Conservation (phyloP, 768 basidiomycete species). For the Psilocybe tampanensis region DNA sequence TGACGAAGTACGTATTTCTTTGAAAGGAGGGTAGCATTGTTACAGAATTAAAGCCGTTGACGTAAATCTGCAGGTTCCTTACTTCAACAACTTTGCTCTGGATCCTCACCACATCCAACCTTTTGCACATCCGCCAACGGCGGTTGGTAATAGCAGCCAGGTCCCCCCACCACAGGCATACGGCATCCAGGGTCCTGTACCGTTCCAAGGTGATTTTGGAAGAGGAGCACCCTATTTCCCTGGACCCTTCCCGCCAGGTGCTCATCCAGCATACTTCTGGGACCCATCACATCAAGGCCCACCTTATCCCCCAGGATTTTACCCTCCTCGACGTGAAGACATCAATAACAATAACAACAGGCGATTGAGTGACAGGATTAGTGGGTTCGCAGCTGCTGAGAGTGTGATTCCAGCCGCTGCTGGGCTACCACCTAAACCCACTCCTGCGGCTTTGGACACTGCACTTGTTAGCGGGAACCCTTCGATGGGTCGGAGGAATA, state of each 20-base stretch:
- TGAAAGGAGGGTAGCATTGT: background rate
- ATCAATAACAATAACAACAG: constrained; percentile 57
- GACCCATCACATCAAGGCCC: constrained; percentile 30
- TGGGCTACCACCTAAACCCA: constrained; percentile 81
- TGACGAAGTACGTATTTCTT: constrained; percentile 67
- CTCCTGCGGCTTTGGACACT: constrained; percentile 52
- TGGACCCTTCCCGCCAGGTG: constrained; percentile 20
- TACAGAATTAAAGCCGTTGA: constrained; percentile 6
- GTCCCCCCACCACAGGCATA: constrained; percentile 84
- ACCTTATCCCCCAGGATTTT: constrained; percentile 38
- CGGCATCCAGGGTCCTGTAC: constrained; percentile 67
- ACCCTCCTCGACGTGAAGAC: constrained; percentile 57
- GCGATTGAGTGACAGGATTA: constrained; percentile 79
- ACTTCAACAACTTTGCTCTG: constrained; percentile 95
- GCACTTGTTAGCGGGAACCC: constrained; percentile 55
- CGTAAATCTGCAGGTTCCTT: constrained; percentile 59
- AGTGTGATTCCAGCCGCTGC: constrained; percentile 61
- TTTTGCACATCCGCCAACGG: constrained; percentile 75
- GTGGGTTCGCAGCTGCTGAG: constrained; percentile 62
- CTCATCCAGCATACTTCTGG: constrained; percentile 44
- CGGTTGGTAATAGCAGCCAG: constrained; percentile 65
- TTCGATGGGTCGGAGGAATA: constrained; percentile 38
- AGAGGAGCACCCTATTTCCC: constrained; percentile 36
- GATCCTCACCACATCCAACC: constrained; percentile 94
- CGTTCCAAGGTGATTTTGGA: constrained; percentile 39